Evolutionary conservation across 192 early-diverging fungal genomes (phyloP).

Genomic region (Coemansia sp.): DNA sequence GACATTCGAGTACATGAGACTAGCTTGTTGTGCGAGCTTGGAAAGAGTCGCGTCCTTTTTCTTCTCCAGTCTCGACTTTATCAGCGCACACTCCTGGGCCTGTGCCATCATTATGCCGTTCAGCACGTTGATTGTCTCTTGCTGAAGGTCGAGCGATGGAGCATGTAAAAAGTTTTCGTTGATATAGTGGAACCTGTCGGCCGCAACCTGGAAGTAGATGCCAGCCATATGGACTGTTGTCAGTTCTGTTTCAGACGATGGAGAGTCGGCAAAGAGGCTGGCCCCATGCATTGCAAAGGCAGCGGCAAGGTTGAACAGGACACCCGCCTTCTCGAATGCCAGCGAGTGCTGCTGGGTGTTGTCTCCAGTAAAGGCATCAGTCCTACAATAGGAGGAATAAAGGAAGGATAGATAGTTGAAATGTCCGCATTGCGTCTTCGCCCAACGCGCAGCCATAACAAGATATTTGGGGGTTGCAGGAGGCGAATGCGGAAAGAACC

Average conservation of each 20-base stretch:
- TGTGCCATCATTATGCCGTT: constrained; percentile 88
- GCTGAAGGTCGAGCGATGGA: constrained; percentile 86
- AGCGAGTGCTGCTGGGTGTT: constrained; percentile 85
- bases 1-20: constrained; percentile 71
- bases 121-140: constrained; percentile 85
- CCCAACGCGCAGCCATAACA: background rate
- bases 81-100: constrained; percentile 91
- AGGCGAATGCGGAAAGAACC: too few species aligned
- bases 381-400: constrained; percentile 44
- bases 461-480: too few species aligned
- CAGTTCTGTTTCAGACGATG: constrained; percentile 46
- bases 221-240: constrained; percentile 77
- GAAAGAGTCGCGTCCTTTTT: constrained; percentile 87
- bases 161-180: constrained; percentile 98
- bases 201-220: constrained; percentile 90
- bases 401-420: background rate
- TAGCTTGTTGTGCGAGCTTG: constrained; percentile 83
- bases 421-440: background rate
- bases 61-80: constrained; percentile 82
- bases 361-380: constrained; percentile 84
- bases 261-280: constrained; percentile 42
- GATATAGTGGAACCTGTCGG: constrained; percentile 93
- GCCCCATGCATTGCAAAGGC: constrained; percentile 61
- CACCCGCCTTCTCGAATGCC: constrained; percentile 96
- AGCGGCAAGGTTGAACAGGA: constrained; percentile 93